Evolutionary conservation across 176 grass and related monocot species (phyloP).

Genomic region (Musa troglodytarum): DNA sequence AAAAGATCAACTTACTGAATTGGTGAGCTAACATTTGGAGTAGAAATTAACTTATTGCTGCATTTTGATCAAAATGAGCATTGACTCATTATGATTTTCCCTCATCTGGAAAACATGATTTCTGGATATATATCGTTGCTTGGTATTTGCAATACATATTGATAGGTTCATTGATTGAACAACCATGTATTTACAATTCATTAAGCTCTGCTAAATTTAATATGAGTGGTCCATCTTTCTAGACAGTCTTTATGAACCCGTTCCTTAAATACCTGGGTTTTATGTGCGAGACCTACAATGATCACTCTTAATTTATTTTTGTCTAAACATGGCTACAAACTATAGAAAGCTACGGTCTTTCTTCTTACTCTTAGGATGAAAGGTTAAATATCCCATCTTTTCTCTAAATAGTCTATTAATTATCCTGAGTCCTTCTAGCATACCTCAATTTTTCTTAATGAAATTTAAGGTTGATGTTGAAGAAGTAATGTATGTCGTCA

Average conservation of each 20-base stretch:
- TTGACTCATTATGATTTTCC: no score
- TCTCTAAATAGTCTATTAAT: not conserved
- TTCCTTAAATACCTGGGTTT: no score
- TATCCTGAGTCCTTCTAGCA: not conserved
- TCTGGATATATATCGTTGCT: no score
- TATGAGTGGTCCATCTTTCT: not conserved
- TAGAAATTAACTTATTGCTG: not conserved
- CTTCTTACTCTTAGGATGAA: not conserved
- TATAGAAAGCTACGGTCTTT: not conserved
- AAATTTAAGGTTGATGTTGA: constrained; percentile 74
- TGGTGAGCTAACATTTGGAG: not conserved
- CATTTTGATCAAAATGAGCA: not conserved
- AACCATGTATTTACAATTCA: no score
- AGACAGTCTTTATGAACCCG: no score
- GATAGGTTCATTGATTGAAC: no score
- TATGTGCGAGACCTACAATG: not conserved
- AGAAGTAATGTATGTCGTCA: constrained; percentile 86
- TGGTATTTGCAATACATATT: no score
- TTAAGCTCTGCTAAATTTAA: not conserved
- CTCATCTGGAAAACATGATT: no score
- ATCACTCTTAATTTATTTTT: not conserved
- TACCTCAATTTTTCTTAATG: constrained; percentile 8
- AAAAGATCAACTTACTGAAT: not conserved
- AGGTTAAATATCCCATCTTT: not conserved
- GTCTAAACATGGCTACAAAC: not conserved